Conservation (phyloP, 2,329 filamentous ascomycete species). For the Botryotinia convoluta region DNA sequence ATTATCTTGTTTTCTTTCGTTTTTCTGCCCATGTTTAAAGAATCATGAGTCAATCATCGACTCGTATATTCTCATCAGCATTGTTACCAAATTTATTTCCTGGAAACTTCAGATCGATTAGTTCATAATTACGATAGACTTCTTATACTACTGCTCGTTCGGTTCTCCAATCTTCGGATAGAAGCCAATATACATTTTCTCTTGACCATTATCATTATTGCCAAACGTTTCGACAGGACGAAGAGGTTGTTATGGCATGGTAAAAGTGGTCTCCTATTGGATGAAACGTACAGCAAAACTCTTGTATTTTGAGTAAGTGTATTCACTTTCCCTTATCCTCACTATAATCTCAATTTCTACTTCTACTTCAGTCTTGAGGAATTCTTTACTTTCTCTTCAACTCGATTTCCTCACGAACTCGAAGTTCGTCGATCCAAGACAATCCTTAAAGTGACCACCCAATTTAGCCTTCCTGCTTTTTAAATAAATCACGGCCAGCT, state of each 20-base stretch:
- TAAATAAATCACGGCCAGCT: rapidly evolving
- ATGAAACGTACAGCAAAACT: background rate
- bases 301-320: background rate
- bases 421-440: background rate
- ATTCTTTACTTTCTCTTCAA: background rate
- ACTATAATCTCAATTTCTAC: background rate
- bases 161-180: rapidly evolving
- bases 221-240: background rate
- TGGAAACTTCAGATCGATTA: background rate
- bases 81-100: background rate
- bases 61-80: background rate
- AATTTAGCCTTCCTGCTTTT: rapidly evolving
- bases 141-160: background rate
- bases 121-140: background rate
- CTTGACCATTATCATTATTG: rapidly evolving
- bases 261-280: background rate
- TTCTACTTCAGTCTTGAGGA: background rate
- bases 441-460: background rate
- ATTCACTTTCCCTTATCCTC: background rate
- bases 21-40: background rate
- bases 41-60: background rate
- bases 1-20: rapidly evolving
- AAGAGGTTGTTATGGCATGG: background rate
- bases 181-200: rapidly evolving
- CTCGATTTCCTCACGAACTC: background rate